Base-by-base conservation (phyloP, 345 rosid genomes). In the Hibiscus tridactylites region DNA sequence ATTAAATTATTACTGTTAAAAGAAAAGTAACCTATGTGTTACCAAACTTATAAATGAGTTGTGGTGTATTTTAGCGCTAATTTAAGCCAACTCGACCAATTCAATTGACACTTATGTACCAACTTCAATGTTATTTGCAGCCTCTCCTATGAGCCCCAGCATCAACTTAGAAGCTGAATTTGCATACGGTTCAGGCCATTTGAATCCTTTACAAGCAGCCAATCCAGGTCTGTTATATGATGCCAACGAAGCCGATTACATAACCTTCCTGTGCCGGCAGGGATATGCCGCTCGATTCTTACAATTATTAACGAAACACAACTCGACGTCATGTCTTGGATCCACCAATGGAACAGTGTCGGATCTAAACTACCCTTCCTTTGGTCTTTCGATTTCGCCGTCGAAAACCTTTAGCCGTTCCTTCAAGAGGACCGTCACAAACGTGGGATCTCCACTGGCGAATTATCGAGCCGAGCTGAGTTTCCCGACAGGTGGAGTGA, bases 331-430 rank as follows among this genome's bases (percentile, higher is more conserved):
- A 8, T 79, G 82, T 61, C 70, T 81, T 4, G 52, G 54, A 26
- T 3, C 53, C 8, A 42, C 19, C 0, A 74, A 66, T 44, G 83
- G 42, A 42, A 77, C 79, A 1, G 81, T 72, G 0, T 74, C 86
- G 87, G 85, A 78, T 70, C 76, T 84, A 53, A 86, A 86, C 37
- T 82, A 76, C 17, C 87, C 87, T 52, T 80, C 85, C 0, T 82
- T 82, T 35, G 72, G 83, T 3, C 35, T 77, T 6, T 75, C 79
- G 0, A 28, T 70, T 0, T 15, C 16, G n/a, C 21, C 44, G 0
- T 24, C 13, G 10, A 21, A n/a, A 13, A 44, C 64, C 0, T 63
- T 72, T 1, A 73, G 54, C 24, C 78, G 73, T 2, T 54, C 61
- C 12, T 79, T 84, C 47, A 76, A 68, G 4, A 74, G 86, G 71